Evolutionary conservation across 176 grass and related monocot genomes (phyloP), one percentile per base, ranked within the genome.

Genomic region (Triticum urartu): DNA sequence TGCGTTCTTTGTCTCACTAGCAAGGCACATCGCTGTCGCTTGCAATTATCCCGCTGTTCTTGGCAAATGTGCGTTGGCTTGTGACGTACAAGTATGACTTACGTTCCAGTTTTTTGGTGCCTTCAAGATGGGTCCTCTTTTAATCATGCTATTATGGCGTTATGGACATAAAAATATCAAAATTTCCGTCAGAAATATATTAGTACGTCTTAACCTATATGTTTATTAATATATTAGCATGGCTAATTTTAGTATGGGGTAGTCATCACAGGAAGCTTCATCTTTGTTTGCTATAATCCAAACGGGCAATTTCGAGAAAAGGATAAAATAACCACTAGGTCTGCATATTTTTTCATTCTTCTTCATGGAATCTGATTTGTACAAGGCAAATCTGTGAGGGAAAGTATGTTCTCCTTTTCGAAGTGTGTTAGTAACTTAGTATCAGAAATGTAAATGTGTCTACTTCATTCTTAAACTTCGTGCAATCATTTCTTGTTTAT

Each of bases 1-100:
- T 52, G 28, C 71, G 43, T 63, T 42, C 21, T 72, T 87, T 87
- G 38, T 79, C n/a, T 52, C 68, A 58, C 67, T 24, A 43, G 45
- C 25, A 35, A 79, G 60, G 80, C 72, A 21, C 64, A 48, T 89
- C 78, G 28, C 77, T 34, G 7, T 89, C 90, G 33, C 21, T 24
- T 56, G 42, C 77, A 87, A 60, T 68, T 88, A 32, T 75, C 54
- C 15, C 43, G 34, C 52, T 71, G 5, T 78, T 82, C 72, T 30
- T 30, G 50, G 1, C 60, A 76, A 47, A 68, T 71, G 62, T 38
- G 43, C 26, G 12, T 18, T 77, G 45, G 48, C 30, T 33, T 80
- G 6, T 73, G 33, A 80, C 33, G 40, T 79, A 59, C 11, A 85
- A 18, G 21, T 13, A 15, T 72, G 64, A 48, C 60, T 64, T 79